Conservation (phyloP, 768 basidiomycete genomes). For the Lanmaoa rubissima region DNA sequence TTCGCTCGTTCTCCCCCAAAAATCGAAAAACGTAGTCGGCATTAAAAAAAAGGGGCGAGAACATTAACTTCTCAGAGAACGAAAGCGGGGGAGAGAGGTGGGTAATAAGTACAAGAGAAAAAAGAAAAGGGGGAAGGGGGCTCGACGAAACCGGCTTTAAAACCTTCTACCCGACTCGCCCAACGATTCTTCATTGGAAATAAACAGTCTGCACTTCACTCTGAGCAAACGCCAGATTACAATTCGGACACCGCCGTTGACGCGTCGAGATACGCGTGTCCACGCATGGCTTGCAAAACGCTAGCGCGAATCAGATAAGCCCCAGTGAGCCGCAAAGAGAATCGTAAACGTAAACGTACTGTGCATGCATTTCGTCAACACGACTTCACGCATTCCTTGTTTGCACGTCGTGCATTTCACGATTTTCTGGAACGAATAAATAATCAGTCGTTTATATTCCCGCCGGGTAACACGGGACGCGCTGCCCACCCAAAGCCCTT, state of each 20-base stretch:
- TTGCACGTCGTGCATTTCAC: slow-evolving; percentile 90
- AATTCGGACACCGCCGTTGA: slow-evolving; percentile 93
- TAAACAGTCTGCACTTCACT: slow-evolving; percentile 75
- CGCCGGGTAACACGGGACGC: not conserved
- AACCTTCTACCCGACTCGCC: too few relatives aligned
- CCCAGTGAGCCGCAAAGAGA: too few relatives aligned
- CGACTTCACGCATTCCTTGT: slow-evolving; percentile 69
- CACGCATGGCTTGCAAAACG: slow-evolving; percentile 82
- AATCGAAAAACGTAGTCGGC: too few relatives aligned
- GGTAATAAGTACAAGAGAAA: too few relatives aligned
- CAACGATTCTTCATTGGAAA: slow-evolving; percentile 43
- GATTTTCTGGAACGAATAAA: slow-evolving; percentile 49
- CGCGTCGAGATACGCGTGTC: slow-evolving; percentile 86
- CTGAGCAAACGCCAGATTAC: slow-evolving; percentile 75
- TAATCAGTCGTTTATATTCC: not conserved
- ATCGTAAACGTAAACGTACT: slow-evolving; percentile 50
- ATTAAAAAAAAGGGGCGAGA: too few relatives aligned
- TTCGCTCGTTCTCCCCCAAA: too few relatives aligned
- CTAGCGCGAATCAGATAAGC: slow-evolving; percentile 36
- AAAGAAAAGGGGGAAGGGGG: too few relatives aligned
- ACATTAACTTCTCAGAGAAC: too few relatives aligned
- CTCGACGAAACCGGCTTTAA: too few relatives aligned
- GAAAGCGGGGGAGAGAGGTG: too few relatives aligned
- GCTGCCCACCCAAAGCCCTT: slow-evolving; percentile 57
- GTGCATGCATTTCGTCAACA: slow-evolving; percentile 89